Base-by-base conservation (phyloP, 768 basidiomycete genomes). In the Lentinula sp. region DNA sequence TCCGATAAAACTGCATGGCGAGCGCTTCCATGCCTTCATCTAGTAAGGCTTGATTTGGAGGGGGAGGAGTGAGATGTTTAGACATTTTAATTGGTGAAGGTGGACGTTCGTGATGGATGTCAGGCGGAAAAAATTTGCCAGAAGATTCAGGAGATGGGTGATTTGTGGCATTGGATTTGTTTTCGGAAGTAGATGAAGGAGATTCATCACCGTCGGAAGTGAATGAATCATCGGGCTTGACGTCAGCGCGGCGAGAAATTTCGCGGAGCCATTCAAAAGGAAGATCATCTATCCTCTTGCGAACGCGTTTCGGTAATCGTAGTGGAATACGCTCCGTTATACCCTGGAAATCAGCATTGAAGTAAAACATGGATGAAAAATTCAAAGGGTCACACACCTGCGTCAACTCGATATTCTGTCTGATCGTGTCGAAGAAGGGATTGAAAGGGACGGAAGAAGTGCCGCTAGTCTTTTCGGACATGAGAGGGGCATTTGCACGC, bases 391-490 rank as follows among this genome's bases (percentile, higher is more conserved):
- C 28, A 77, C 45, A 45, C 16, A 59, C 57, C n/a, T 59, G 59
- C 2, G 87, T 83, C 23, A 97, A 83, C 74, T 97, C 94, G 2
- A 86, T 70, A 66, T 93, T 92, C 73, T 94, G 91, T 42, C 91
- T 86, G 66, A 98, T 91, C 67, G 90, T 88, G 73, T 98, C 95
- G 66, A 93, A 98, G 76, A 98, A 98, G 9, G 96, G 96, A 70
- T 96, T 98, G 65, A 80, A 85, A 4, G 87, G 71, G n/a, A 60
- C 10, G 32, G 59, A 52, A 52, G 59, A 23, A 45, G 57, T 28
- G 43, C 39, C 46, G 33, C 12, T 33, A 9, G 74, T 72, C 41
- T 64, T 48, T 16, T 62, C 5, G 33, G 42, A 13, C 45, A 59
- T 43, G 10, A 5, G 18, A 42, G 23, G 53, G 39, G 39, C 36